phyloP scores from a whole-genome alignment of 257 asterid species.

The Ocimum tenuiflorum region DNA sequence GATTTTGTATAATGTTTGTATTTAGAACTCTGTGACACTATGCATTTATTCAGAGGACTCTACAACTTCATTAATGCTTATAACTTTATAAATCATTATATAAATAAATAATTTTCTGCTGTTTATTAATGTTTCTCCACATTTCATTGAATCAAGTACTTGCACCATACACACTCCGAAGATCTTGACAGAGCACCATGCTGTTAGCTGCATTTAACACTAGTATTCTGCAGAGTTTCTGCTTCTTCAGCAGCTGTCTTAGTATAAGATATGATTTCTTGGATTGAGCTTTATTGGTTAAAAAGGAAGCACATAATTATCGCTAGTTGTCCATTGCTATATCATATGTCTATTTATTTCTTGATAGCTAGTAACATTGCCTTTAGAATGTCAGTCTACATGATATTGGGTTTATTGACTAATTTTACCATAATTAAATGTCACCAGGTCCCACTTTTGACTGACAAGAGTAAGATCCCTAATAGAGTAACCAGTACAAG shows the following conservation, averaged over 20 bases:
- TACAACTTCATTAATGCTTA: background rate
- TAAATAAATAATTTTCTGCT: background rate
- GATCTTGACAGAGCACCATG: slow-evolving; percentile 6
- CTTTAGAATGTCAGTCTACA: background rate
- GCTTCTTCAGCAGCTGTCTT: background rate
- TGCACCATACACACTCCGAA: background rate
- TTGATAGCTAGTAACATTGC: background rate
- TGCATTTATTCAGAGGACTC: background rate
- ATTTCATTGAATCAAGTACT: background rate
- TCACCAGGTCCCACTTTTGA: slow-evolving; percentile 24
- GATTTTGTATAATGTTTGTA: background rate
- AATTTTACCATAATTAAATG: background rate
- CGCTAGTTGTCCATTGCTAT: background rate
- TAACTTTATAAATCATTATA: background rate
- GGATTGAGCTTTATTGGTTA: background rate
- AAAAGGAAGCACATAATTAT: background rate
- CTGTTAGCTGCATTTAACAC: slow-evolving; percentile 19
- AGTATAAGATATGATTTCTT: background rate
- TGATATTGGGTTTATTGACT: background rate
- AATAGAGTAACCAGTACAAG: background rate
- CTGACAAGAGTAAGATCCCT: slow-evolving; percentile 12
- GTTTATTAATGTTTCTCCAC: background rate
- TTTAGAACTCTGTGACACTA: background rate
- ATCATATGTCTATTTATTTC: slow-evolving; percentile 1
- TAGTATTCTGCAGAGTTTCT: slow-evolving; percentile 4